Evolutionary conservation across 192 early-diverging fungal species (phyloP), one percentile per base, ranked within the genome.

Genomic region (Radiomyces spectabilis): DNA sequence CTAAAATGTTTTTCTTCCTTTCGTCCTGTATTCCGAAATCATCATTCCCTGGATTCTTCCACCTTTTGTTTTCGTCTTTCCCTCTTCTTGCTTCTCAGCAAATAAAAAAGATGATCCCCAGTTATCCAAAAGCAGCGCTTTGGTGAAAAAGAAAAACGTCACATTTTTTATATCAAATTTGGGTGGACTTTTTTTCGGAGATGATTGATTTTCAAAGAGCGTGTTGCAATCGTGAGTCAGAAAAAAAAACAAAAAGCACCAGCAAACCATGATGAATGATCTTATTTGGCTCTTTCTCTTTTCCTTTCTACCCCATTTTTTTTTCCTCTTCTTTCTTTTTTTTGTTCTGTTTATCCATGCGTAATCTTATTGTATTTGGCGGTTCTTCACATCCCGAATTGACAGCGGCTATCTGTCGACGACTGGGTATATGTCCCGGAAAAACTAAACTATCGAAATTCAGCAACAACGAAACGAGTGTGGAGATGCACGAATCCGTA

Each of bases 381-480:
- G 96, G 96, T 35, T 89, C 86, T 29, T 89, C 87, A 33, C 95
- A 99, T 66, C 90, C 89, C 16, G 63, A 73, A 25, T 81, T 99
- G 31, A 83, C 88, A 2, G 73, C 77, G 38, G 75, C 70, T 49
- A 93, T 98, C 52, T 91, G 89, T 79, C 76, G 88, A 29, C 83
- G 85, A 21, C 82, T 98, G 22, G 91, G 87, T 27, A 71, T 94
- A 22, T 60, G 76, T 21, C 75, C 84, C 19, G 86, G 82, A 33
- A 64, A 77, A 44, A 85, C 77, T 58, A 85, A 78, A 41, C 73
- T 96, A 52, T 63, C 73, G 38, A 98, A 98, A 74, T 98, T 97
- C 65, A 84, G 88, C 18, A 98, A 98, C 79, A 83, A 86, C 69
- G 95, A 98, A 68, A 95, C 92, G 25, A 94, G 86, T 66, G 91